Conservation (phyloP, 805 yeast genomes). For the Candida boleticola region DNA sequence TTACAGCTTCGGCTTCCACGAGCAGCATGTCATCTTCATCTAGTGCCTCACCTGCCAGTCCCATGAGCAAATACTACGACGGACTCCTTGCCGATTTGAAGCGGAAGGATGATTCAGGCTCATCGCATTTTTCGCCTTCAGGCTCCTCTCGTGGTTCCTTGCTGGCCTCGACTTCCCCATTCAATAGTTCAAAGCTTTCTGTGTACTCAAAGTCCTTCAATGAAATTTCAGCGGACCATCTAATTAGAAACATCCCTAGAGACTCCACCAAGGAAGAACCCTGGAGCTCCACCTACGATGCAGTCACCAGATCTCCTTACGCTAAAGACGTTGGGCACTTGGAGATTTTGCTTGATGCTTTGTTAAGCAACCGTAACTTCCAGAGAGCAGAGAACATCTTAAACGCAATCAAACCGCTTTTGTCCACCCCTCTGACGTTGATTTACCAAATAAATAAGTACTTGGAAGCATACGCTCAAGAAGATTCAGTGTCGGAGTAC, state of each 20-base stretch:
- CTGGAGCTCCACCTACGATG: constrained; percentile 43
- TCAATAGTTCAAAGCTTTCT: not conserved
- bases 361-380: constrained; percentile 62
- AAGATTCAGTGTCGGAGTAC: constrained; percentile 35
- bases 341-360: constrained; percentile 79
- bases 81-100: constrained; percentile 1
- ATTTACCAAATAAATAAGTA: constrained; percentile 69
- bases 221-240: constrained; percentile 1
- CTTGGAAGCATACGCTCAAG: constrained; percentile 41
- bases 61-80: constrained; percentile 1
- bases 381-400: constrained; percentile 70
- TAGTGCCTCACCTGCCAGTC: not conserved
- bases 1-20: not conserved
- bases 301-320: constrained; percentile 40
- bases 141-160: not conserved
- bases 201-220: constrained; percentile 3
- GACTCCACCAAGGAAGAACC: constrained; percentile 8
- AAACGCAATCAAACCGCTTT: constrained; percentile 54
- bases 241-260: not conserved
- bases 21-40: too few species aligned
- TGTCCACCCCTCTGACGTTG: constrained; percentile 43
- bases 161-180: not conserved
- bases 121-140: not conserved
- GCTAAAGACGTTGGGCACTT: constrained; percentile 62
- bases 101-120: not conserved